Conservation (phyloP, 495 filamentous ascomycete genomes). For the Trichoderma asperelloides region DNA sequence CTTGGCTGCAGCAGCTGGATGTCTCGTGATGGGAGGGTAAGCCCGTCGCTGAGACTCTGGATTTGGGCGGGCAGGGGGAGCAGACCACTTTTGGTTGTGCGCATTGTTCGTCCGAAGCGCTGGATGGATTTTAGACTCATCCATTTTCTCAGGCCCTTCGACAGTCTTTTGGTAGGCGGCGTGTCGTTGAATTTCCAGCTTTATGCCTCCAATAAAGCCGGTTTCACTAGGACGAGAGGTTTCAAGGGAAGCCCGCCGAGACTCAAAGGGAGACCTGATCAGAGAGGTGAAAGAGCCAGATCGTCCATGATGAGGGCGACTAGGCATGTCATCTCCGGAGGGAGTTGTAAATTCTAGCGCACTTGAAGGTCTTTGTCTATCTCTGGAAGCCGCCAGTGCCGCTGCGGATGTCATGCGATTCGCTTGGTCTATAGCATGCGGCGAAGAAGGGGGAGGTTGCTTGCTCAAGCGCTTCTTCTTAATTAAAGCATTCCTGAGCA, state of each 20-base stretch:
- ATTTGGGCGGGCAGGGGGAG: neutral
- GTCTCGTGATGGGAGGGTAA: neutral
- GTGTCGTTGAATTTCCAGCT: conserved; percentile 21
- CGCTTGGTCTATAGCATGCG: neutral
- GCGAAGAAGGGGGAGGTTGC: conserved; percentile 16
- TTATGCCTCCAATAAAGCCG: conserved; percentile 22
- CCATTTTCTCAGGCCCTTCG: neutral
- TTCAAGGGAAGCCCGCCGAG: neutral
- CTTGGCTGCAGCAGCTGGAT: neutral
- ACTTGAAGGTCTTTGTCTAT: neutral
- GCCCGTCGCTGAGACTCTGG: neutral
- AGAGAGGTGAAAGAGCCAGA: conserved; percentile 9
- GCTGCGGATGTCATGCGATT: neutral
- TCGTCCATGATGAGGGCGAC: neutral
- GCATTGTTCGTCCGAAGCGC: conserved; percentile 1
- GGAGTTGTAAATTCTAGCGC: neutral
- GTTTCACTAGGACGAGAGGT: neutral
- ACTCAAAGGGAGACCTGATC: conserved; percentile 5
- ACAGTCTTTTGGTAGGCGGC: conserved; percentile 14
- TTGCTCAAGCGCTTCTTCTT: conserved; percentile 30
- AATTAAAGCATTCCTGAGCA: neutral
- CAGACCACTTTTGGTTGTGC: conserved; percentile 3
- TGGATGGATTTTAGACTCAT: conserved; percentile 10
- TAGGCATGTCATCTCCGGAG: neutral
- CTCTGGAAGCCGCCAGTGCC: neutral